phyloP scores from a whole-genome alignment of 2,329 filamentous ascomycete genomes.

The Dendryphion nanum region DNA sequence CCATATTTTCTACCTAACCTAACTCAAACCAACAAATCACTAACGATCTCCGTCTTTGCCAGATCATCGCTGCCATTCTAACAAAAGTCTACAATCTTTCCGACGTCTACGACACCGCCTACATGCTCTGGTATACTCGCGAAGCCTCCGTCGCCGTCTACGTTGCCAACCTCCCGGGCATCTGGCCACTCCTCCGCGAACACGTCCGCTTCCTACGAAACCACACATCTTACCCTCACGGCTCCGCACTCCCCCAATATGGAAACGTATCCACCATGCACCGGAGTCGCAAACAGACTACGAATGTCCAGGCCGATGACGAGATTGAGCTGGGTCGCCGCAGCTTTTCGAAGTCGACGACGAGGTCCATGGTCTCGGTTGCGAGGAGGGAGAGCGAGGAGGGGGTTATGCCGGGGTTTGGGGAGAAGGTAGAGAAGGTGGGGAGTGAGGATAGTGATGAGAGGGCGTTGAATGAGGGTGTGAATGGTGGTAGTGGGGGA shows the following conservation, averaged over 20 bases:
- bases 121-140: slow-evolving; percentile 54
- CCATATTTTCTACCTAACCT: slow-evolving; percentile 5
- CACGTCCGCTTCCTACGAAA: slow-evolving; percentile 37
- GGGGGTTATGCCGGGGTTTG: slow-evolving; percentile 7
- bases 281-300: slow-evolving; percentile 2
- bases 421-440: slow-evolving; percentile 4
- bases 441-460: slow-evolving; percentile 21
- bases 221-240: slow-evolving; percentile 16
- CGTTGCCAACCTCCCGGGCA: slow-evolving; percentile 54
- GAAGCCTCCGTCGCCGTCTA: slow-evolving; percentile 55
- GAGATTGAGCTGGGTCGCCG: slow-evolving; percentile 21
- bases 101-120: slow-evolving; percentile 38
- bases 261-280: slow-evolving; percentile 14
- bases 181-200: slow-evolving; percentile 53
- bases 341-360: slow-evolving; percentile 10
- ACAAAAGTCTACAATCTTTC: slow-evolving; percentile 51
- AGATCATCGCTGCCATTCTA: slow-evolving; percentile 45
- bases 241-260: slow-evolving; percentile 15
- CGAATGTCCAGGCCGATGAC: slow-evolving; percentile 9
- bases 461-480: slow-evolving; percentile 5
- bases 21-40: background rate
- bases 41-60: too few species aligned
- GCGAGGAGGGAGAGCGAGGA: slow-evolving; percentile 1
- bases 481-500: slow-evolving; percentile 2
- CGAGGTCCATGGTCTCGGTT: background rate